Evolutionary conservation across 495 filamentous ascomycete genomes (phyloP).

Genomic region (Podospora anserina): DNA sequence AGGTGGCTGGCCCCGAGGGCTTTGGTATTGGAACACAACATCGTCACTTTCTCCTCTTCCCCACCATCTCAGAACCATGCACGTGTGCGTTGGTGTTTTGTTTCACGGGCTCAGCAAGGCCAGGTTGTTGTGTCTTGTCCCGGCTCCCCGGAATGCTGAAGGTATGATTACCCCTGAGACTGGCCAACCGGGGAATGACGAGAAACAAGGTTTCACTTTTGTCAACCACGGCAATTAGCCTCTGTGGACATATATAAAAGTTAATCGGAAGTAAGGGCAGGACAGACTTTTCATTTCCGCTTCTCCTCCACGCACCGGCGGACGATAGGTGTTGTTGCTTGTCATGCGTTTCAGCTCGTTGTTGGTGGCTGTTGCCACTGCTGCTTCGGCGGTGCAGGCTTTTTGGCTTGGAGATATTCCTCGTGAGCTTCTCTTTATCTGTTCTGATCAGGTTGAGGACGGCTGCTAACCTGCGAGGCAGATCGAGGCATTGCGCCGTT

Average conservation of each 20-base stretch:
- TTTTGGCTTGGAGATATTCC: constrained; percentile 46
- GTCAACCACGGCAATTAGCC: background rate
- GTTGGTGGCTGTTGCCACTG: constrained; percentile 39
- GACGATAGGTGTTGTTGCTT: background rate
- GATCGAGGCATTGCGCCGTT: constrained; percentile 50
- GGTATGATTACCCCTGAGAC: background rate
- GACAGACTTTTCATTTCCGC: background rate
- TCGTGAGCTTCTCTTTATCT: constrained; percentile 29
- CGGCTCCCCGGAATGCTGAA: background rate
- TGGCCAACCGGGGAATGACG: background rate
- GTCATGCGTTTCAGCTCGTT: constrained; percentile 40
- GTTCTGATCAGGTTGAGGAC: background rate
- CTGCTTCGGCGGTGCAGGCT: constrained; percentile 38
- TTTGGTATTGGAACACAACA: background rate
- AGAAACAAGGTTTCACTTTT: background rate
- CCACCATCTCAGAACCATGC: background rate
- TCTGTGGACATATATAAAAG: background rate
- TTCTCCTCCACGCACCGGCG: background rate
- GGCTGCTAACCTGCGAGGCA: constrained; percentile 17
- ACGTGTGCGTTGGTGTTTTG: background rate
- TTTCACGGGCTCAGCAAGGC: background rate
- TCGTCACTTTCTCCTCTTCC: background rate
- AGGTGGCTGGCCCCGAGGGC: no score
- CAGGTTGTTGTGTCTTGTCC: background rate
- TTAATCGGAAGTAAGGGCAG: background rate